Conservation (phyloP, 345 rosid genomes). For the Arabis alpina region DNA sequence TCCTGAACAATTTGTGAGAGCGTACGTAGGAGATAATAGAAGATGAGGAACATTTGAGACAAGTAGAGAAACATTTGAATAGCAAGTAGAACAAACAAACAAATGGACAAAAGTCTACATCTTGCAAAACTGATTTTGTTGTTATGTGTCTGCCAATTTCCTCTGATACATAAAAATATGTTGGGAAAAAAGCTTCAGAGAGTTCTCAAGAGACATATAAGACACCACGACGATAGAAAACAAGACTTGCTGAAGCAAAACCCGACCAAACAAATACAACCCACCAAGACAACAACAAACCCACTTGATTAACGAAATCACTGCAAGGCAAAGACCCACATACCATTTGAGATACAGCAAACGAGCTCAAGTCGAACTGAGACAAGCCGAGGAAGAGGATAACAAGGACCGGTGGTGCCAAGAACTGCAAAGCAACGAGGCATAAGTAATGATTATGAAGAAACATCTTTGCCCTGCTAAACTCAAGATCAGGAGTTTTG, state of each 20-base stretch:
- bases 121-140: slow-evolving; percentile 37
- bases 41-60: neutral
- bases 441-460: slow-evolving; percentile 89
- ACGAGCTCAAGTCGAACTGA: slow-evolving; percentile 56
- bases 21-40: slow-evolving; percentile 17
- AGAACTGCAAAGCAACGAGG: slow-evolving; percentile 73
- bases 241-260: slow-evolving; percentile 61
- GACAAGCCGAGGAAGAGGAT: slow-evolving; percentile 70
- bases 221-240: slow-evolving; percentile 69
- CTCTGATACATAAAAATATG: slow-evolving; percentile 10
- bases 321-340: slow-evolving; percentile 65
- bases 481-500: slow-evolving; percentile 85
- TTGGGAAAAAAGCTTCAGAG: neutral
- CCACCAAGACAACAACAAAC: slow-evolving; percentile 92
- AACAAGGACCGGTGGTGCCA: slow-evolving; percentile 64
- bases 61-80: neutral
- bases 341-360: slow-evolving; percentile 45
- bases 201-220: slow-evolving; percentile 64
- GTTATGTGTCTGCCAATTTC: slow-evolving; percentile 4
- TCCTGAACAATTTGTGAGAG: slow-evolving; percentile 6
- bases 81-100: slow-evolving; percentile 29
- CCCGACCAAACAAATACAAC: slow-evolving; percentile 70
- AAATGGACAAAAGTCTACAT: slow-evolving; percentile 26
- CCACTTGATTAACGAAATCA: slow-evolving; percentile 52
- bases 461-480: slow-evolving; percentile 90